Evolutionary conservation across 106 monocot genomes (phyloP), one percentile per base, ranked within the genome.

Genomic region (Acorus gramineus): DNA sequence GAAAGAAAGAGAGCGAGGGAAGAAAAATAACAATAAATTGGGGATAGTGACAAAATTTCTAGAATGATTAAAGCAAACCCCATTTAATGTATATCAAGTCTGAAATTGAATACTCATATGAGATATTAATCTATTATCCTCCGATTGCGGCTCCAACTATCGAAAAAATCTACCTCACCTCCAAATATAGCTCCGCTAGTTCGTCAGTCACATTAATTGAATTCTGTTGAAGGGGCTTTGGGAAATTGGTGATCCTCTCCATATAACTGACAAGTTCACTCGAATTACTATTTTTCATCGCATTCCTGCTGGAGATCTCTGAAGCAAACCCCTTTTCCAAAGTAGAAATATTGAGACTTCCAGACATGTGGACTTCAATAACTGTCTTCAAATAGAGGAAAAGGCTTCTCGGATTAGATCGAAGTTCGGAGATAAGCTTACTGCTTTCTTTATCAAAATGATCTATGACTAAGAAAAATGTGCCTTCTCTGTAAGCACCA

Each of bases 331-430:
- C 52, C 10, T 55, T 46, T 69, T 76, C 61, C 47, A 74, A 59
- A 44, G 73, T 59, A 73, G 78, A 57, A 68, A 96, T 71, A 44
- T 79, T 76, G 12, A 96, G 87, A 65, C 70, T 85, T 47, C 83
- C 90, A 66, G 76, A 82, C 66, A 85, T 72, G 69, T 96, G 80
- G 49, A 85, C 78, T 59, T 91, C 87, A 58, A 98, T 63, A 47
- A 72, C 75, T 59, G 91, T 81, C 76, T 98, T 98, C 69, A 98
- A 65, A 71, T 91, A 88, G 57, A 98, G 85, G 69, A 98, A 98
- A 62, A 98, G 91, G 73, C 96, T 92, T 11, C 81, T n/a, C 28
- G 81, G 87, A 69, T 86, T 67, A 71, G 81, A 72, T 68, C 75
- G 87, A 72, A 98, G 88, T 47, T 77, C 52, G 55, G 78, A 79